Evolutionary conservation across 2,329 filamentous ascomycete genomes (phyloP), one percentile per base, ranked within the genome.

Genomic region (Mycosphaerella arachidis): DNA sequence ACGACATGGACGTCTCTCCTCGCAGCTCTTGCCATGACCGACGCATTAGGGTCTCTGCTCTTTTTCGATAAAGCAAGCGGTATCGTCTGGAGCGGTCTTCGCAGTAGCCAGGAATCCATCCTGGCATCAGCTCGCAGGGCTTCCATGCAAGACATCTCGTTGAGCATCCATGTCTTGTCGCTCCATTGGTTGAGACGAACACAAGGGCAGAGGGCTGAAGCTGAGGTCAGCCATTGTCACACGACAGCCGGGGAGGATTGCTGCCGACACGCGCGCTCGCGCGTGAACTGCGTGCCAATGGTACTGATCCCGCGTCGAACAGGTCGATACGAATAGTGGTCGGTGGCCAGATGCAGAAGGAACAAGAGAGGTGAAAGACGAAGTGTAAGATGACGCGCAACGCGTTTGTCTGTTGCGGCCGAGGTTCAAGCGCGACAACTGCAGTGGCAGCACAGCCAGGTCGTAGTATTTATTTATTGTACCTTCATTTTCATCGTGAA

Each of bases 171-270:
- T 43, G 13, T 43, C 40, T 7, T n/a, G 16, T 16, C 13, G 4
- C 7, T 43, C n/a, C 13, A 20, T 31, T 48, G 54, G 40, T n/a
- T 3, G 24, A 24, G 1, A 3, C 24, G 3, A 24, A 24, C 3
- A 1, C 24, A 24, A 24, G 24, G 24, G 24, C 24, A 24, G 24
- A 33, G 20, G 37, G 37, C 16, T 31, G 35, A 30, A 31, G 31
- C 52, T 54, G 52, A 54, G 13, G 53, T 55, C 53, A 55, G 53
- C 53, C 53, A 31, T 45, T 31, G 53, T 55, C 27, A 48, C 40
- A 48, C 53, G 40, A 55, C 53, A 55, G 37, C 53, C 40, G 53
- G 53, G 29, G 53, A 40, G 20, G 52, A 16, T 12, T 35, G 10
- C 16, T 18, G 29, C 33, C 50, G 24, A 24, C 3, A 24, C 24